Evolutionary conservation across 2,329 filamentous ascomycete genomes (phyloP).

Genomic region (Xylariaceae sp.): DNA sequence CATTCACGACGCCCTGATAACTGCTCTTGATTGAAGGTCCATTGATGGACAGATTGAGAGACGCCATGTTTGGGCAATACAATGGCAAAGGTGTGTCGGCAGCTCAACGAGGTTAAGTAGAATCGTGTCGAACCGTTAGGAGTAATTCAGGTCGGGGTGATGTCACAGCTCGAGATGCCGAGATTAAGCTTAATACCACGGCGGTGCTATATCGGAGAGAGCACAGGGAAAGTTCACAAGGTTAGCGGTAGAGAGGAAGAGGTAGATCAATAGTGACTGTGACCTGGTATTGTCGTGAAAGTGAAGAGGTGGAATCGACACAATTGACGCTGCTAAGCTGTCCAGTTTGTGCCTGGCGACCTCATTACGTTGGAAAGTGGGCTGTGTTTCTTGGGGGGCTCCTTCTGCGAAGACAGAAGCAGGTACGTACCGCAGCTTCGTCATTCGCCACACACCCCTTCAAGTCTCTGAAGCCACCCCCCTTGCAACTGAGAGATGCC

Average conservation of each 20-base stretch:
- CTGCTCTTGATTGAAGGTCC: slow-evolving; percentile 81
- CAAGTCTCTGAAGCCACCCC: too few species aligned
- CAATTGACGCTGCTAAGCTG: too few species aligned
- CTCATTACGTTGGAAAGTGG: slow-evolving; percentile 20
- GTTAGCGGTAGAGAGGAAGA: neutral
- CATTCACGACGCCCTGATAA: slow-evolving; percentile 58
- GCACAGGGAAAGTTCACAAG: too few species aligned
- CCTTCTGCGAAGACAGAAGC: slow-evolving; percentile 10
- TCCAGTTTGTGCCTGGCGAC: slow-evolving; percentile 13
- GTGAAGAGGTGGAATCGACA: too few species aligned
- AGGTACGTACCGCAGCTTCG: too few species aligned
- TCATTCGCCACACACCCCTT: too few species aligned
- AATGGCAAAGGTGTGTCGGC: neutral
- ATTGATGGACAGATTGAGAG: slow-evolving; percentile 74
- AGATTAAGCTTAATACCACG: neutral
- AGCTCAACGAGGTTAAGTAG: neutral
- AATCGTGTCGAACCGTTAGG: slow-evolving; percentile 5
- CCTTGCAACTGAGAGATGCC: too few species aligned
- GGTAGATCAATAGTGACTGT: neutral
- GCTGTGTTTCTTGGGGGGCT: slow-evolving; percentile 11
- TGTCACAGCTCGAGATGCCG: slow-evolving; percentile 21
- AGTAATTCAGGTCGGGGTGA: slow-evolving; percentile 21
- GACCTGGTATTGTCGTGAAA: neutral
- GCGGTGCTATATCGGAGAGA: too few species aligned
- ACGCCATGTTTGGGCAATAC: slow-evolving; percentile 57